Evolutionary conservation across 495 filamentous ascomycete genomes (phyloP).

Genomic region (Penicillium roqueforti): DNA sequence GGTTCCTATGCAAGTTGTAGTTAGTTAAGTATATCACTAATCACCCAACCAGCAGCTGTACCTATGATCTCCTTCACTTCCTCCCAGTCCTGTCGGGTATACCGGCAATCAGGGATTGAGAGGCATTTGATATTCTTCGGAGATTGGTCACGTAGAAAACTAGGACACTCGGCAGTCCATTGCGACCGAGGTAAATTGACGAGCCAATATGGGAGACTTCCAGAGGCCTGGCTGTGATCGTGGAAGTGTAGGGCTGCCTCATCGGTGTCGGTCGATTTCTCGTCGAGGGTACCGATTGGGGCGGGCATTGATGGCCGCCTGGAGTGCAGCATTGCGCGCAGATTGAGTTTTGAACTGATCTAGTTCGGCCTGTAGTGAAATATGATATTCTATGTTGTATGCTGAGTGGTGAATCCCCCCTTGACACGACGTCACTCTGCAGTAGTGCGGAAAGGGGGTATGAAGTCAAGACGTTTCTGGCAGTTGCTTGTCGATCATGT

Average conservation of each 20-base stretch:
- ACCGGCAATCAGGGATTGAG: conserved; percentile 58
- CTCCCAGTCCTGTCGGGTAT: conserved; percentile 56
- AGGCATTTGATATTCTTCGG: conserved; percentile 53
- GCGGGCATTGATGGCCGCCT: conserved; percentile 17
- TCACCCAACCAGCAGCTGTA: not conserved
- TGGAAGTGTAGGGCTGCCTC: conserved; percentile 8
- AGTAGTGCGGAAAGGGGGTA: conserved; percentile 9
- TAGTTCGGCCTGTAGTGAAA: not conserved
- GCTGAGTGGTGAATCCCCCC: not conserved
- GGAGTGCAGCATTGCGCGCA: conserved; percentile 14
- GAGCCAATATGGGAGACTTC: conserved; percentile 67
- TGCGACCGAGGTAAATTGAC: conserved; percentile 63
- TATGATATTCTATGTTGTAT: not conserved
- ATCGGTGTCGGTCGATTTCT: conserved; percentile 21
- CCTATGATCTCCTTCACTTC: conserved; percentile 57
- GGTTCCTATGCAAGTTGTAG: conserved; percentile 25
- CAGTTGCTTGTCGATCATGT: conserved; percentile 4
- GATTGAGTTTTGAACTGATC: not conserved
- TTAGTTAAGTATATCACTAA: not conserved
- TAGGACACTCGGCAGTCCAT: conserved; percentile 63
- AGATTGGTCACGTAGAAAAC: conserved; percentile 55
- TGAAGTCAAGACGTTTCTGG: conserved; percentile 1
- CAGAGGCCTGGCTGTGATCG: conserved; percentile 1
- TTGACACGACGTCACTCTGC: conserved; percentile 14
- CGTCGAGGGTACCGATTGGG: conserved; percentile 22